phyloP scores from a whole-genome alignment of 2,329 filamentous ascomycete genomes.

The Colletotrichum echinochloae region DNA sequence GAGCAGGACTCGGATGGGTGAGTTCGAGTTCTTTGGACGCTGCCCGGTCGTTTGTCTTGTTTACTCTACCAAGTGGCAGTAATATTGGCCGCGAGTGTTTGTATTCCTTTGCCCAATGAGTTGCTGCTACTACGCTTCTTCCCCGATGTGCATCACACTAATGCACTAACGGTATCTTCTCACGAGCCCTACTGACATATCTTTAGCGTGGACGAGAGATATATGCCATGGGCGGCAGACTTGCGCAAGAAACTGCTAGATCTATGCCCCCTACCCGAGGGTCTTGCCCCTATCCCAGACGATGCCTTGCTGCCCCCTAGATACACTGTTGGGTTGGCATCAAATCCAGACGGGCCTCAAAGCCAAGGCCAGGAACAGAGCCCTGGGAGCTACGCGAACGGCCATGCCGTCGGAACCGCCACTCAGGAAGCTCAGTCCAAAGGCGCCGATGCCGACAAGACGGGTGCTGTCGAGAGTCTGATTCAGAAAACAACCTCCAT shows the following conservation, averaged over 20 bases:
- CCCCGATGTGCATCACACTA: too few species aligned
- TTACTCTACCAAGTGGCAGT: neutral
- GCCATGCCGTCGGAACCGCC: neutral
- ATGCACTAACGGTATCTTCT: neutral
- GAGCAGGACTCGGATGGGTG: conserved; percentile 94
- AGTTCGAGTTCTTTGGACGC: conserved; percentile 45
- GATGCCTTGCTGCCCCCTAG: conserved; percentile 81
- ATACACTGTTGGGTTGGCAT: conserved; percentile 67
- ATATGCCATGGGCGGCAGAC: conserved; percentile 79
- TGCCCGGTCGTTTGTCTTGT: neutral
- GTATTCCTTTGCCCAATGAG: neutral
- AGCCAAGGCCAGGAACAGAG: neutral
- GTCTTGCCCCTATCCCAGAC: conserved; percentile 76
- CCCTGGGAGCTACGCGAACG: neutral
- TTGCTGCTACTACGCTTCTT: neutral
- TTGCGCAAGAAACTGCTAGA: conserved; percentile 76
- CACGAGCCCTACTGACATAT: conserved; percentile 16
- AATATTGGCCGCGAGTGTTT: neutral
- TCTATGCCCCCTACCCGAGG: conserved; percentile 76
- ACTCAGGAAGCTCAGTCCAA: neutral
- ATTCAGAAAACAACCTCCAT: conserved; percentile 9
- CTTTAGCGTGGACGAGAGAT: conserved; percentile 81
- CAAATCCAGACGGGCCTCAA: conserved; percentile 41
- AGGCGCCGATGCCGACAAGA: neutral
- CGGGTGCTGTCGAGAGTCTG: conserved; percentile 9